phyloP scores from a whole-genome alignment of 164 flowering plant genomes.

The Euptelea pleiosperma region DNA sequence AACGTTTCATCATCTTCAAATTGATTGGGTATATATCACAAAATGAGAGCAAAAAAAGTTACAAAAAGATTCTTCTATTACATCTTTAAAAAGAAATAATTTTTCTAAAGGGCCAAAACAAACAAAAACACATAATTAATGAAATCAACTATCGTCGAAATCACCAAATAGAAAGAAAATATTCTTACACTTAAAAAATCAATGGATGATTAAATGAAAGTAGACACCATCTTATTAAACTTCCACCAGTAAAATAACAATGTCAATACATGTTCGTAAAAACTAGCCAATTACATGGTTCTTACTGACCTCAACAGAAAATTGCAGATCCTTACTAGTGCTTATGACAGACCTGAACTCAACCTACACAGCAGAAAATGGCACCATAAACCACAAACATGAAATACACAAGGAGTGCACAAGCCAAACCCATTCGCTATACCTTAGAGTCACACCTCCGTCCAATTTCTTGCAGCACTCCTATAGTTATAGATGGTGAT shows the following conservation, averaged over 20 bases:
- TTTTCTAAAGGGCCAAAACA: not conserved
- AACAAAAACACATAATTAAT: not conserved
- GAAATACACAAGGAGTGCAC: not conserved
- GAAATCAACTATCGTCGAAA: not conserved
- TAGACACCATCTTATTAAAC: not conserved
- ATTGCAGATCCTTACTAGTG: constrained; percentile 78
- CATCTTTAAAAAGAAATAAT: not conserved
- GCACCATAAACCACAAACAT: not conserved
- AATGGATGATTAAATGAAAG: not conserved
- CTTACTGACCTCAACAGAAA: constrained; percentile 77
- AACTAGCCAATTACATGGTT: not conserved
- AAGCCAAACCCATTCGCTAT: constrained; percentile 7
- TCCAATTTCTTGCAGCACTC: constrained; percentile 90
- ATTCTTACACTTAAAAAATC: not conserved
- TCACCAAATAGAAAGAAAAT: not conserved
- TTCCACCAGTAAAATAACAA: not conserved
- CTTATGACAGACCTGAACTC: constrained; percentile 73
- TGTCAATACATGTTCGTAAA: not conserved
- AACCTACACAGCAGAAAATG: constrained; percentile 45
- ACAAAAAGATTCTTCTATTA: not conserved
- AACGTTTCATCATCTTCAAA: not conserved
- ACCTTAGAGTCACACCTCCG: constrained; percentile 81
- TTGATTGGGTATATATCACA: not conserved
- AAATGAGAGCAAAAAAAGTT: not conserved
- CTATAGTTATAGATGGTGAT: constrained; percentile 51